Evolutionary conservation across 164 flowering plant species (phyloP).

Genomic region (Santalum album): DNA sequence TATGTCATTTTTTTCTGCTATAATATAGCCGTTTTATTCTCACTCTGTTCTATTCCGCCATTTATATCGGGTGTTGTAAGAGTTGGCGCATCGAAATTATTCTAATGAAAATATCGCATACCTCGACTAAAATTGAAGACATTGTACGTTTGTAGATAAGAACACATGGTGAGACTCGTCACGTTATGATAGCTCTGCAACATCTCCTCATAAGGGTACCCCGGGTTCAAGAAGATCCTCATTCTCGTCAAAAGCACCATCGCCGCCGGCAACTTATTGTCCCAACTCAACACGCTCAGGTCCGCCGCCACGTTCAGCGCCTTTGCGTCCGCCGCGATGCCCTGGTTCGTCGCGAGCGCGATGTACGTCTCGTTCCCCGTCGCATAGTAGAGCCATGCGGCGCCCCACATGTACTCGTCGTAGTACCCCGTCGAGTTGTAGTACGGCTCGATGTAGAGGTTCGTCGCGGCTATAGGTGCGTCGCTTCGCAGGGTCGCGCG

Average conservation of each 20-base stretch:
- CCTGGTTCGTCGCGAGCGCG: slow-evolving; percentile 45
- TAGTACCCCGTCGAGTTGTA: too few species aligned
- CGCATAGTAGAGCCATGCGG: slow-evolving; percentile 75
- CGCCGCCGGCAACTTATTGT: slow-evolving; percentile 53
- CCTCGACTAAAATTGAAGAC: slow-evolving; percentile 67
- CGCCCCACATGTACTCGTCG: slow-evolving; percentile 89
- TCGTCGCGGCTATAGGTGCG: slow-evolving; percentile 28
- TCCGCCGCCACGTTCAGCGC: slow-evolving; percentile 25
- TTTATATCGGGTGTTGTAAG: too few species aligned
- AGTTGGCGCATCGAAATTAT: too few species aligned
- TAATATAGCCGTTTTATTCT: too few species aligned
- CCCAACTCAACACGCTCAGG: slow-evolving; percentile 46
- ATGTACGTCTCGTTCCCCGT: slow-evolving; percentile 58
- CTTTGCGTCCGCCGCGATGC: slow-evolving; percentile 36
- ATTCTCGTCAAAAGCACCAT: slow-evolving; percentile 32
- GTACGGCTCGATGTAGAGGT: slow-evolving; percentile 25
- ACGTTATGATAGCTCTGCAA: slow-evolving; percentile 43
- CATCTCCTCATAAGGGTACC: slow-evolving; percentile 62
- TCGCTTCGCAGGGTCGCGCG: slow-evolving; percentile 33
- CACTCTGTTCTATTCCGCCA: too few species aligned
- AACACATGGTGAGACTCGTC: slow-evolving; percentile 61
- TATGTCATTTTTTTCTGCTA: too few species aligned
- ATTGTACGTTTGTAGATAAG: slow-evolving; percentile 40
- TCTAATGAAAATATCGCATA: background rate
- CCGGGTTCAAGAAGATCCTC: slow-evolving; percentile 43